Percentiles rank a stretch among this genome's conserved stretches.
phyloP scores from a whole-genome alignment of 306 rosid species.

The Gastrolobium villosum region DNA sequence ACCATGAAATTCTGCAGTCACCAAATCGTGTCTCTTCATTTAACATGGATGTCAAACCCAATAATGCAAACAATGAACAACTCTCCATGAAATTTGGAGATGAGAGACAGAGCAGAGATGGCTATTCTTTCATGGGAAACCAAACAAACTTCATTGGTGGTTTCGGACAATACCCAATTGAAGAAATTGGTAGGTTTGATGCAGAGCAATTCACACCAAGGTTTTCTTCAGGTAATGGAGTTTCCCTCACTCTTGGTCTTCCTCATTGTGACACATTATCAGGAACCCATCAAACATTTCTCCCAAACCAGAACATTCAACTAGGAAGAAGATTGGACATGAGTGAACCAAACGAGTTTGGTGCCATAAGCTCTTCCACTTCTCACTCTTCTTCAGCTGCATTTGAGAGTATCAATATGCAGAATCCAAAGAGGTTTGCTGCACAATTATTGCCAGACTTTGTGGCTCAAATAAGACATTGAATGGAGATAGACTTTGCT shows the following conservation, averaged over 20 bases:
- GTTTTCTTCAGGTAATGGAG: constrained; percentile 87
- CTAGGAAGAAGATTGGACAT: constrained; percentile 80
- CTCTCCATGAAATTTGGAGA: constrained; percentile 70
- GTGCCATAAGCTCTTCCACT: constrained; percentile 63
- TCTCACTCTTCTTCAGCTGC: constrained; percentile 85
- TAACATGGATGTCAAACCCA: constrained; percentile 62
- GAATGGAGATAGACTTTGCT: constrained; percentile 21
- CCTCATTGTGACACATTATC: constrained; percentile 86
- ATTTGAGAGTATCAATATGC: constrained; percentile 83
- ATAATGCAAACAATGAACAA: constrained; percentile 58
- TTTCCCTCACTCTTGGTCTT: constrained; percentile 93
- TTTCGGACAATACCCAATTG: constrained; percentile 92
- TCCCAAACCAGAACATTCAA: constrained; percentile 77
- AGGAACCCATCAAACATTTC: constrained; percentile 74
- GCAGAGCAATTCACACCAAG: constrained; percentile 78
- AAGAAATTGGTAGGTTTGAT: constrained; percentile 84
- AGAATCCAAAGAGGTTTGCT: constrained; percentile 89
- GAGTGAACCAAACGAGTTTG: constrained; percentile 73
- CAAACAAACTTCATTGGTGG: constrained; percentile 84
- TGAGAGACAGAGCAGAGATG: constrained; percentile 76
- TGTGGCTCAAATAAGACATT: constrained; percentile 64
- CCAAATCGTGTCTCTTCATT: constrained; percentile 54
- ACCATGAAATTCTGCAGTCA: constrained; percentile 63
- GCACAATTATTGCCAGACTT: constrained; percentile 94
- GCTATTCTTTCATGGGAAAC: constrained; percentile 75